Conservation (phyloP, 176 grass and related monocot species). For the Rhynchospora breviuscula region DNA sequence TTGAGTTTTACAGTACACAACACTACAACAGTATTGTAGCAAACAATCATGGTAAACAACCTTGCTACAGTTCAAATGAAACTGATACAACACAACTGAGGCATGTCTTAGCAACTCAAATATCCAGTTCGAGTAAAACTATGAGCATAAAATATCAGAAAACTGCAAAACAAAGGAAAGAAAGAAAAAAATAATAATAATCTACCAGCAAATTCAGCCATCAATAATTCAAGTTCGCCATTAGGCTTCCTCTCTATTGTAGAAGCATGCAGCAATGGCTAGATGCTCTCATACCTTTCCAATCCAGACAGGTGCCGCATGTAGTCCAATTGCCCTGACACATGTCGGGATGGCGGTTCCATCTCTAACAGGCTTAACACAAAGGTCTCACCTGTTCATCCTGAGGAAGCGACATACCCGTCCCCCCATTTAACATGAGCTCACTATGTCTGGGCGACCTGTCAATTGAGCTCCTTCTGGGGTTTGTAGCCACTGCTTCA, state of each 20-base stretch:
- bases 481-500: constrained; percentile 45
- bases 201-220: constrained; percentile 86
- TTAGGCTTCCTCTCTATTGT: constrained; percentile 66
- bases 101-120: not conserved
- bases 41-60: not conserved
- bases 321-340: constrained; percentile 97
- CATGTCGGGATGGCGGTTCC: constrained; percentile 87
- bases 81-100: not conserved
- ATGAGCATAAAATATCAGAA: not conserved
- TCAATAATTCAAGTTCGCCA: constrained; percentile 82
- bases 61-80: not conserved
- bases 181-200: constrained; percentile 5
- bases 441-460: constrained; percentile 77
- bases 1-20: not conserved
- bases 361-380: constrained; percentile 82
- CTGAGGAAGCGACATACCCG: constrained; percentile 35
- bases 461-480: constrained; percentile 73
- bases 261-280: constrained; percentile 83
- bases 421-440: constrained; percentile 60
- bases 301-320: constrained; percentile 73
- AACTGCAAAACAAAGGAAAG: constrained; percentile 34
- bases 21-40: not conserved
- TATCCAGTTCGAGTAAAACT: not conserved
- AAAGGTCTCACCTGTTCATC: constrained; percentile 79
- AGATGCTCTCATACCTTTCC: constrained; percentile 91